A percentile compares a stretch with the other conserved stretches of the same genome.
These are phyloP conservation scores for Pulveroboletus sp. DNA, from an alignment of 768 basidiomycete genomes.

Conservation along the genomic window DNA sequence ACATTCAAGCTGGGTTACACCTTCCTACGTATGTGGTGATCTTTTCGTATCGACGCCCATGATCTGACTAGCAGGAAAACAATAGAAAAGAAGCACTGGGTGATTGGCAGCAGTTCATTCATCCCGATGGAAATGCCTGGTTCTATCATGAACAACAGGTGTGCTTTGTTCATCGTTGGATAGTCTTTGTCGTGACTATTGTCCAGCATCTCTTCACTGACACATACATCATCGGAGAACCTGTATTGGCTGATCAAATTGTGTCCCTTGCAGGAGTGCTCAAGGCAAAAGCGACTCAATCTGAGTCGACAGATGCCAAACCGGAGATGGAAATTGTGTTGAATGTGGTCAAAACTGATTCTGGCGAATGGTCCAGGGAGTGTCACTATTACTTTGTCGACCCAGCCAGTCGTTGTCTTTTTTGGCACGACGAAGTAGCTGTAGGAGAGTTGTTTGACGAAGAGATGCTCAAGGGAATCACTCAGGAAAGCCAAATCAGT, in stretches of 20 bases:
- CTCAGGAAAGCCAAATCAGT: neutral
- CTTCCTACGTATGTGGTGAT: neutral
- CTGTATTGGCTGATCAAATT: neutral
- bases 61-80: neutral
- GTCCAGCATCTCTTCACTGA: neutral
- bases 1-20: neutral
- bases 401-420: neutral
- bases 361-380: neutral
- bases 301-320: too few species aligned
- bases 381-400: neutral
- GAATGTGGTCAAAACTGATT: neutral
- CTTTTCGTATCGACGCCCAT: too few species aligned
- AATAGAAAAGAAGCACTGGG: neutral
- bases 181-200: too few species aligned
- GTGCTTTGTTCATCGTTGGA: neutral
- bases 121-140: neutral
- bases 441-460: neutral
- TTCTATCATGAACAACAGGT: neutral
- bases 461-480: neutral
- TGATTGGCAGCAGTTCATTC: neutral
- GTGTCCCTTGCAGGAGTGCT: too few species aligned
- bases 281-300: too few species aligned
- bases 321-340: neutral
- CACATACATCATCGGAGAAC: neutral
- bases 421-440: neutral